These are phyloP conservation scores for Emergomyces pasteurianus DNA, from an alignment of 2,329 filamentous ascomycete species.

Conservation along the genomic window DNA sequence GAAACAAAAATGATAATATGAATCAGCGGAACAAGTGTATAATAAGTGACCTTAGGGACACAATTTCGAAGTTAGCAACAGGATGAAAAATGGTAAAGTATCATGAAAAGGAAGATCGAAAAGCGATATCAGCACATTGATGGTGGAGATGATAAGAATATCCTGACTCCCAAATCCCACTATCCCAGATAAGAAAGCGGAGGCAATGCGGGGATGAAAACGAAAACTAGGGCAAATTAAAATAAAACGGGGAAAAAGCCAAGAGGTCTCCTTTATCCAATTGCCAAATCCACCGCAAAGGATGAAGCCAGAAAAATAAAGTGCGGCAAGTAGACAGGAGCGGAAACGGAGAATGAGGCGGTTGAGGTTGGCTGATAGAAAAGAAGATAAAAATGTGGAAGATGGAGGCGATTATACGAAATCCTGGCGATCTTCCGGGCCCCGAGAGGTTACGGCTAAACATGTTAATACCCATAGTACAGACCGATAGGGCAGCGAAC, in stretches of 20 bases:
- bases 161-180: neutral
- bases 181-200: neutral
- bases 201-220: conserved; percentile 1
- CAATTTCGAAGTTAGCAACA: neutral
- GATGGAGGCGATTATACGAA: neutral
- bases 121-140: neutral
- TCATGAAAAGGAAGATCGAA: neutral
- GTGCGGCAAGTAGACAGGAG: neutral
- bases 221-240: neutral
- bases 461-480: neutral
- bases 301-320: neutral
- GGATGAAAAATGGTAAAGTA: neutral
- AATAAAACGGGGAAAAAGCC: neutral
- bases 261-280: neutral
- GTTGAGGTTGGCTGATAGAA: neutral
- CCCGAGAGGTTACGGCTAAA: neutral
- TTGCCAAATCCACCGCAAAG: neutral
- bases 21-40: neutral
- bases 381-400: neutral
- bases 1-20: neutral
- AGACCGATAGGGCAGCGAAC: conserved; percentile 1
- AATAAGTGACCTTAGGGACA: neutral
- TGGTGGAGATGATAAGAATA: neutral
- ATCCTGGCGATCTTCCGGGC: neutral
- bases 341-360: neutral